phyloP scores from a whole-genome alignment of 768 basidiomycete species.

The Rhodotorula babjevae region DNA sequence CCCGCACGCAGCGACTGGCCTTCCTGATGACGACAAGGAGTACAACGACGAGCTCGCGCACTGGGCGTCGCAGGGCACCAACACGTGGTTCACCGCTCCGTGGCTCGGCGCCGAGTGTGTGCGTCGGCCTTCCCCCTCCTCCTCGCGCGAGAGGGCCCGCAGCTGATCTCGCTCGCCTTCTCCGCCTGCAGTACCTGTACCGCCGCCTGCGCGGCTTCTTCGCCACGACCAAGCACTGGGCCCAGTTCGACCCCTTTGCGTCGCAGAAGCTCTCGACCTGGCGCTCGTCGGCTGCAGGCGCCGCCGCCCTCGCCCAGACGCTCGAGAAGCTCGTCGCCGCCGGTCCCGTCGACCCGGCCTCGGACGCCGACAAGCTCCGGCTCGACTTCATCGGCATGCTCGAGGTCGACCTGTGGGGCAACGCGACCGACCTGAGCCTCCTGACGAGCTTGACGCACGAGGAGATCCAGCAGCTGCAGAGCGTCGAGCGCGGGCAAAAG shows the following conservation, averaged over 20 bases:
- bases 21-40: slow-evolving; percentile 51
- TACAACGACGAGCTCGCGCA: slow-evolving; percentile 70
- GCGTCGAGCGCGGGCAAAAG: slow-evolving; percentile 65
- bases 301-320: slow-evolving; percentile 61
- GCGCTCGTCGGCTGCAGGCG: slow-evolving; percentile 50
- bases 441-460: slow-evolving; percentile 75
- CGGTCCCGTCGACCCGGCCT: slow-evolving; percentile 44
- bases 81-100: slow-evolving; percentile 82
- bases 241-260: slow-evolving; percentile 73
- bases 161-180: background rate
- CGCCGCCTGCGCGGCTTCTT: slow-evolving; percentile 73
- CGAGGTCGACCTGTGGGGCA: slow-evolving; percentile 64
- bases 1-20: slow-evolving; percentile 3
- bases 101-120: slow-evolving; percentile 95
- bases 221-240: slow-evolving; percentile 64
- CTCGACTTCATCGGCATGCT: slow-evolving; percentile 17
- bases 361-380: slow-evolving; percentile 57
- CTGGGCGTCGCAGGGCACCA: slow-evolving; percentile 51
- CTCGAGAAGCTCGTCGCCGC: slow-evolving; percentile 64
- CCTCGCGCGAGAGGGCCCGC: no score
- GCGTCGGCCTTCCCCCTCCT: no score
- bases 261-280: slow-evolving; percentile 75
- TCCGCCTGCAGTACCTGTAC: slow-evolving; percentile 57
- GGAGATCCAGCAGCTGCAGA: slow-evolving; percentile 77
- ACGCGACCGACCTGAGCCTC: slow-evolving; percentile 92